phyloP scores from a whole-genome alignment of 768 basidiomycete species.

The Mycena filopes region DNA sequence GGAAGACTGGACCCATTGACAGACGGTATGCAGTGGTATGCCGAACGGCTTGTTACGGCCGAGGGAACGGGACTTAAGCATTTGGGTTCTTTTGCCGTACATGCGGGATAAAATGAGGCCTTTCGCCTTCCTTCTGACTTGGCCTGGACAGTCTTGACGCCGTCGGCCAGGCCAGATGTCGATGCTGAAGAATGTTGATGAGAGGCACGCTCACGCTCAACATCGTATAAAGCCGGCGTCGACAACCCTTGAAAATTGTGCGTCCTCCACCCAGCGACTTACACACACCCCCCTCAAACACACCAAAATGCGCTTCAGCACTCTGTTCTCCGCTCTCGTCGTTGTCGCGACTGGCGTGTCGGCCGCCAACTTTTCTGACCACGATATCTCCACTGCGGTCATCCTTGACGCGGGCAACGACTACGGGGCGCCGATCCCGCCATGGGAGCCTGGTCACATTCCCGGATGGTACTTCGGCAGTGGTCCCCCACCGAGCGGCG shows the following conservation, averaged over 20 bases:
- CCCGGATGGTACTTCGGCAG: constrained; percentile 54
- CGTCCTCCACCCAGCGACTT: constrained; percentile 12
- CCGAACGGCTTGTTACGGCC: constrained; percentile 13
- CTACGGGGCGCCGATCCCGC: constrained; percentile 48
- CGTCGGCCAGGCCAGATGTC: constrained; percentile 13
- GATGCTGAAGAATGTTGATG: not conserved
- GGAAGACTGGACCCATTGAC: not conserved
- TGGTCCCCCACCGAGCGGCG: constrained; percentile 5
- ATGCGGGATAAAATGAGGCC: not conserved
- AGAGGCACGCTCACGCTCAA: constrained; percentile 4
- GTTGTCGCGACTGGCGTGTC: constrained; percentile 19
- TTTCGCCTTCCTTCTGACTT: no score
- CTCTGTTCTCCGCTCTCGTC: constrained; percentile 19
- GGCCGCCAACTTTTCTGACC: constrained; percentile 3
- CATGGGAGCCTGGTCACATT: constrained; percentile 40
- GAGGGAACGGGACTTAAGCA: not conserved
- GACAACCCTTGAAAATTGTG: constrained; percentile 22
- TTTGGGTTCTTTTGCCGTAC: constrained; percentile 7
- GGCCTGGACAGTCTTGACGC: no score
- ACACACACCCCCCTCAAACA: constrained; percentile 3
- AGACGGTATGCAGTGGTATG: no score
- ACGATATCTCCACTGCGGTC: constrained; percentile 3
- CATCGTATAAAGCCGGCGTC: constrained; percentile 13
- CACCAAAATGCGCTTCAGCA: constrained; percentile 30
- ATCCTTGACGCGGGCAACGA: constrained; percentile 36